Base-by-base conservation (phyloP, 106 monocot genomes). In the Ottelia alismoides region DNA sequence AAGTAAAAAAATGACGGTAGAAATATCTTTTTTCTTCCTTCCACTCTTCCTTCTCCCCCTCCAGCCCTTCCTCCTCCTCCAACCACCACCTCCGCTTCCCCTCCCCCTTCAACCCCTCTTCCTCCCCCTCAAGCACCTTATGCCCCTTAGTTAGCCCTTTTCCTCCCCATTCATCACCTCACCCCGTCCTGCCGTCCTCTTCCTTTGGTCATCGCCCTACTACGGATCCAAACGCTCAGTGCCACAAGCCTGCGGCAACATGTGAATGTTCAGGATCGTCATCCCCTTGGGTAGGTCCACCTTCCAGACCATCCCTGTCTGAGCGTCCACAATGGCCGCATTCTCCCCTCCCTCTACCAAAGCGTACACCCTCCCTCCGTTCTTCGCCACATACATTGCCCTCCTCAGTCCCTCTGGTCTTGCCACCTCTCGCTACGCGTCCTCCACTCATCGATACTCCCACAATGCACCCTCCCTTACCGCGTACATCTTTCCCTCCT, bases 161-260 rank as follows among this genome's bases (percentile, higher is more conserved):
- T n/a, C n/a, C n/a, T n/a, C n/a, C n/a, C n/a, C n/a, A n/a, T n/a
- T n/a, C n/a, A n/a, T n/a, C n/a, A n/a, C n/a, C n/a, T n/a, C n/a
- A n/a, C n/a, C n/a, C n/a, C n/a, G n/a, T n/a, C n/a, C n/a, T n/a
- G n/a, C n/a, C n/a, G n/a, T n/a, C n/a, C n/a, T n/a, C n/a, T n/a
- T n/a, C n/a, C n/a, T n/a, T n/a, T n/a, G n/a, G n/a, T n/a, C n/a
- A n/a, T n/a, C n/a, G n/a, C n/a, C n/a, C n/a, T n/a, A n/a, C n/a
- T n/a, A n/a, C n/a, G n/a, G n/a, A n/a, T n/a, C n/a, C n/a, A n/a
- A n/a, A n/a, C n/a, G n/a, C n/a, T n/a, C n/a, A n/a, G n/a, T n/a
- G n/a, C n/a, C n/a, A n/a, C n/a, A n/a, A n/a, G n/a, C n/a, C 53
- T 83, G 20, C 0, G 88, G 88, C 0, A 88, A 61, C 17, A 88